Conservation (phyloP, 306 rosid species). For the Cucumis cinereus region DNA sequence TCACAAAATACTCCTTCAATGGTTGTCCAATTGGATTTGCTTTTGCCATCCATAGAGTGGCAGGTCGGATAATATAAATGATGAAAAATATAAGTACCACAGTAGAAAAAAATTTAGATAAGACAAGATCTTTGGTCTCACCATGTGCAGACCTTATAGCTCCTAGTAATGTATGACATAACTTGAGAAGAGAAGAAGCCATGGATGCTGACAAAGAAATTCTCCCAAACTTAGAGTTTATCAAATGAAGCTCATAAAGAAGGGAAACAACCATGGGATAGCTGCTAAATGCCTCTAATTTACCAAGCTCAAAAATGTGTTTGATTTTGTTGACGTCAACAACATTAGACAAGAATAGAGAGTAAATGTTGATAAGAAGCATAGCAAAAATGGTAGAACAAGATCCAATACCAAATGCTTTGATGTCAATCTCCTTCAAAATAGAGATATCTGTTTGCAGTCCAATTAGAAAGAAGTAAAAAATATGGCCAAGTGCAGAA, state of each 20-base stretch:
- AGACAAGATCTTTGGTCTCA: not conserved
- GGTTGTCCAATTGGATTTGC: slow-evolving; percentile 10
- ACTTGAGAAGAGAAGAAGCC: not conserved
- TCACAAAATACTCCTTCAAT: not conserved
- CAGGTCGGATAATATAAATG: slow-evolving; percentile 7
- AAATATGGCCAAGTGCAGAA: slow-evolving; percentile 14
- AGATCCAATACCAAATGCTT: slow-evolving; percentile 11
- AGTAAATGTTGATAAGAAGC: not conserved
- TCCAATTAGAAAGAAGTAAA: slow-evolving; percentile 26
- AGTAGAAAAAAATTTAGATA: not conserved
- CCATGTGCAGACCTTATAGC: not conserved
- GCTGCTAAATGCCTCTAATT: slow-evolving; percentile 6
- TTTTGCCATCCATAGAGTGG: slow-evolving; percentile 12
- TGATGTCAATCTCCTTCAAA: slow-evolving; percentile 6
- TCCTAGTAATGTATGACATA: not conserved
- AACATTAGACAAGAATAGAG: not conserved
- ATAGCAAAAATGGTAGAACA: slow-evolving; percentile 4
- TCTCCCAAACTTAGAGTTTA: slow-evolving; percentile 23
- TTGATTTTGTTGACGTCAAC: not conserved
- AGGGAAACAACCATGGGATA: slow-evolving; percentile 14
- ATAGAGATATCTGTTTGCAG: slow-evolving; percentile 19
- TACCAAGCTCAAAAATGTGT: not conserved
- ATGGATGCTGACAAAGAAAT: slow-evolving; percentile 17
- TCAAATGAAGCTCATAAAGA: slow-evolving; percentile 19
- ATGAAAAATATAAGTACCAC: not conserved